These are phyloP conservation scores for Aquilaria sinensis DNA, from an alignment of 345 rosid genomes.

Conservation along the genomic window DNA sequence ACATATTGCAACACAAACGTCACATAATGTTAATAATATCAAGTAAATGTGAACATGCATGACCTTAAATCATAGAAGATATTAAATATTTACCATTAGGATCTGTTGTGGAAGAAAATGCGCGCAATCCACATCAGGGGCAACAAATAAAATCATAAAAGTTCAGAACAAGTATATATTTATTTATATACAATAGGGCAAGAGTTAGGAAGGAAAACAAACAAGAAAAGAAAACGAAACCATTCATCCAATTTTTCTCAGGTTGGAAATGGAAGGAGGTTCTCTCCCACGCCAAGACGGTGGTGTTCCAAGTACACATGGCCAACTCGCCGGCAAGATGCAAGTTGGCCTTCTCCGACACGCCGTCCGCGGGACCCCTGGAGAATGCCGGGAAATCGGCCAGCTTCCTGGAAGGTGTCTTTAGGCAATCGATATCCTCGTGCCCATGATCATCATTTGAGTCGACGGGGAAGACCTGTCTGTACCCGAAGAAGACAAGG, in stretches of 20 bases:
- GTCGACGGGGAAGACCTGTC: slow-evolving; percentile 4
- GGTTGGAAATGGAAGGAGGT: slow-evolving; percentile 90
- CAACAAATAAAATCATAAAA: not conserved
- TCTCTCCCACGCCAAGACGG: slow-evolving; percentile 79
- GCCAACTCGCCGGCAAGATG: slow-evolving; percentile 8
- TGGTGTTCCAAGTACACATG: slow-evolving; percentile 64
- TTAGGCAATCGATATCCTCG: not conserved
- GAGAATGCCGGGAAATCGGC: slow-evolving; percentile 13
- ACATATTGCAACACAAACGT: no score
- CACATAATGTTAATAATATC: not conserved
- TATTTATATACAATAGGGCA: not conserved
- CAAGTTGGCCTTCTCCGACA: slow-evolving; percentile 61
- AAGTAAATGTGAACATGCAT: no score
- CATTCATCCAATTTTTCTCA: slow-evolving; percentile 89
- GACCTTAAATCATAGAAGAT: no score
- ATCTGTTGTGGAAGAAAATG: slow-evolving; percentile 36
- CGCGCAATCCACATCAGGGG: slow-evolving; percentile 16
- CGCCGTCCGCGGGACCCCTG: slow-evolving; percentile 50
- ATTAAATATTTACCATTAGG: slow-evolving; percentile 54
- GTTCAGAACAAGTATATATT: no score
- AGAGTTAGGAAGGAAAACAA: not conserved
- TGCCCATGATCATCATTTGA: slow-evolving; percentile 7
- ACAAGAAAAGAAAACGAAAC: slow-evolving; percentile 19
- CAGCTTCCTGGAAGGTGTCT: not conserved
- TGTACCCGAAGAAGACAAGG: slow-evolving; percentile 16